These are phyloP conservation scores for Leishmania arabica DNA, from an alignment of 208 protist species.

Conservation along the genomic window DNA sequence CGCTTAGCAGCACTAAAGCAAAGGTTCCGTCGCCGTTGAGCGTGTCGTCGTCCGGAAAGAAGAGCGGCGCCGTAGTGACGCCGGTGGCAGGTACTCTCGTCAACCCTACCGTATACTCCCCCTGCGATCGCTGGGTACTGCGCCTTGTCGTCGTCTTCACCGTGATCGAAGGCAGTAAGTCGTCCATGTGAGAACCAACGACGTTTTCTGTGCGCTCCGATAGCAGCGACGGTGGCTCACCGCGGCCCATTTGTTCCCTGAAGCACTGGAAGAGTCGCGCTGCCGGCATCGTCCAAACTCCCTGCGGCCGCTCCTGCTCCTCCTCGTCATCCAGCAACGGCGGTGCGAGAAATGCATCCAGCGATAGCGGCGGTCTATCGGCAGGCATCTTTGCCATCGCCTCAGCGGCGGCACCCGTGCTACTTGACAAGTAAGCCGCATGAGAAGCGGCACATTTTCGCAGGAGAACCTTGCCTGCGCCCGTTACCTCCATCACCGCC, in stretches of 20 bases:
- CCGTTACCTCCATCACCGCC: constrained; percentile 34
- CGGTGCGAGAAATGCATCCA: neutral
- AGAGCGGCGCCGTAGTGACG: neutral
- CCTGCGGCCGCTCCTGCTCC: neutral
- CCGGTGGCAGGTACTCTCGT: neutral
- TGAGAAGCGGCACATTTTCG: constrained; percentile 10
- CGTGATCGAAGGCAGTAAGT: neutral
- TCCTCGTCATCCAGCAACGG: neutral
- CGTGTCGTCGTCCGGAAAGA: neutral
- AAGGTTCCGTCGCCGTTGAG: constrained; percentile 1
- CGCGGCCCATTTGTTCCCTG: constrained; percentile 20
- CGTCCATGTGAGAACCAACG: neutral
- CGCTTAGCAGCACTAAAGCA: constrained; percentile 49
- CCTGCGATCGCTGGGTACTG: neutral
- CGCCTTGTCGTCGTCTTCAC: neutral
- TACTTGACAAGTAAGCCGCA: neutral
- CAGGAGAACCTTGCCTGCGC: constrained; percentile 23
- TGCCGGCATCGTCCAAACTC: constrained; percentile 15
- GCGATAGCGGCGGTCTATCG: neutral
- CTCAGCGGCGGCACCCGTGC: neutral
- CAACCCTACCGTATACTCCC: neutral
- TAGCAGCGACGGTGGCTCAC: constrained; percentile 23
- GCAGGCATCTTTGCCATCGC: neutral
- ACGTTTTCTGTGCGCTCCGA: neutral
- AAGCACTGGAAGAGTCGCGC: constrained; percentile 24